Percentiles rank a stretch among this genome's conserved stretches.
phyloP scores from a whole-genome alignment of 2,329 filamentous ascomycete genomes.

The Xylaria sp. region DNA sequence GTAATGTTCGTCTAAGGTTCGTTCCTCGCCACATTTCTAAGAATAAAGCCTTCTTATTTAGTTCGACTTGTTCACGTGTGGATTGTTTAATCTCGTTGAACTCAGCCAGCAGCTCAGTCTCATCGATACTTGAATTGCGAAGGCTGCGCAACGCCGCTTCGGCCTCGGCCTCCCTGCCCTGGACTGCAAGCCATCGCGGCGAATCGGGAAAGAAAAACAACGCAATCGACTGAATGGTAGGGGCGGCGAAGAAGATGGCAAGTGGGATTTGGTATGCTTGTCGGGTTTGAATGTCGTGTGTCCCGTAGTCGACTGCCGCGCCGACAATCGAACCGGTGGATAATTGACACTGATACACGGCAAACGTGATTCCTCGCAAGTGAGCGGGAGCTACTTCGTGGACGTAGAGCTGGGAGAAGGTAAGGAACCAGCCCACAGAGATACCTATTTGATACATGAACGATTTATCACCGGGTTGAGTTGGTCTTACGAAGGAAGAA shows the following conservation, averaged over 20 bases:
- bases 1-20: conserved; percentile 46
- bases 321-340: conserved; percentile 50
- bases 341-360: conserved; percentile 49
- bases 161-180: conserved; percentile 49
- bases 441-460: conserved; percentile 41
- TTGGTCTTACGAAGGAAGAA: background rate
- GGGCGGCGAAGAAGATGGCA: conserved; percentile 48
- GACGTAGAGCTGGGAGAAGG: conserved; percentile 52
- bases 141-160: conserved; percentile 43
- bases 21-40: conserved; percentile 49
- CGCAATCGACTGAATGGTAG: conserved; percentile 47
- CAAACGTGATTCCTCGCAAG: conserved; percentile 49
- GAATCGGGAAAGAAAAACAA: conserved; percentile 52
- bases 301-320: conserved; percentile 47
- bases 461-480: background rate
- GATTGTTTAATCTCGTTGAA: conserved; percentile 48
- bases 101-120: conserved; percentile 45
- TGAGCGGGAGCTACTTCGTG: conserved; percentile 51
- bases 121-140: conserved; percentile 45
- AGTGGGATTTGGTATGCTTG: conserved; percentile 44
- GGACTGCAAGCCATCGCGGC: conserved; percentile 53
- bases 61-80: conserved; percentile 45
- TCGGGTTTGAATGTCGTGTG: conserved; percentile 39
- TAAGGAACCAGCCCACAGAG: conserved; percentile 51
- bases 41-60: conserved; percentile 44